phyloP scores from a whole-genome alignment of 164 flowering plant species.

The Echeveria elegans region DNA sequence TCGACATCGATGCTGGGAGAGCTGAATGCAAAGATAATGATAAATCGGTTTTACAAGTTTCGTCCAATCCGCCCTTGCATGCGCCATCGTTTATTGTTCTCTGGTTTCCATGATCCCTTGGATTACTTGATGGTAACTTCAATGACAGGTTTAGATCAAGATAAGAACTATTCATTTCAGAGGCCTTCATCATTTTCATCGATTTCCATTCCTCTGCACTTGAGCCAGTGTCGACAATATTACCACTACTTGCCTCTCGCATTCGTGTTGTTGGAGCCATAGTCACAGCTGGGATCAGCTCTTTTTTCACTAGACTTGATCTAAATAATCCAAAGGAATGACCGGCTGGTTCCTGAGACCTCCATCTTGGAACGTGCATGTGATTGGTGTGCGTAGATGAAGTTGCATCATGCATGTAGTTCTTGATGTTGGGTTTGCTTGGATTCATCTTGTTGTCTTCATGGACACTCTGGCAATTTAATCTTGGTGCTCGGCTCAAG shows the following conservation, averaged over 20 bases:
- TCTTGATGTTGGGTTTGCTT: neutral
- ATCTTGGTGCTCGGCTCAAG: neutral
- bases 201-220: constrained; percentile 14
- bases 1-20: constrained; percentile 15
- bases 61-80: neutral
- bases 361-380: constrained; percentile 4
- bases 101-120: neutral
- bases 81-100: neutral
- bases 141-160: constrained; percentile 54
- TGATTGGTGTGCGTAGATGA: neutral
- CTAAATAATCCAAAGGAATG: neutral
- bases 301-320: neutral
- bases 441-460: neutral
- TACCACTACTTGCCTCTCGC: neutral
- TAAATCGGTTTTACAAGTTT: constrained; percentile 13
- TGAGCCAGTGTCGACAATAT: neutral
- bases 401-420: neutral
- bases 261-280: neutral
- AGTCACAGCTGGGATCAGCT: neutral
- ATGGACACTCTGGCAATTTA: neutral
- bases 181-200: constrained; percentile 19
- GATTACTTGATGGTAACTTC: constrained; percentile 12
- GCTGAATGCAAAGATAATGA: constrained; percentile 39
- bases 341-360: neutral
- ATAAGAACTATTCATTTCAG: constrained; percentile 20